These are phyloP conservation scores for Talaromyces atroroseus DNA, from an alignment of 2,329 filamentous ascomycete genomes.

Conservation along the genomic window DNA sequence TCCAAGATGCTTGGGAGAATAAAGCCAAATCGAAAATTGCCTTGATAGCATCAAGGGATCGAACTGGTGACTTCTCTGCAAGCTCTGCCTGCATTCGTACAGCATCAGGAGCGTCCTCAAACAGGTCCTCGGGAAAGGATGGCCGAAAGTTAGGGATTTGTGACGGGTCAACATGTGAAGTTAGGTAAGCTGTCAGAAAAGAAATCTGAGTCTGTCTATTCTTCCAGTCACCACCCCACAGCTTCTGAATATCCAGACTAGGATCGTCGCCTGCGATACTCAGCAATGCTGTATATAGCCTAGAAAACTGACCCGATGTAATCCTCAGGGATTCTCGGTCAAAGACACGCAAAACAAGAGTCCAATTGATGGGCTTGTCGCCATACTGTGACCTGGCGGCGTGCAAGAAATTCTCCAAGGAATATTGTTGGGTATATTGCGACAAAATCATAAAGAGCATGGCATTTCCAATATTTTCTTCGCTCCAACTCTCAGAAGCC, in stretches of 20 bases:
- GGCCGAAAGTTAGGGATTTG: constrained; percentile 76
- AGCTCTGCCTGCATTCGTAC: constrained; percentile 56
- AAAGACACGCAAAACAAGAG: constrained; percentile 69
- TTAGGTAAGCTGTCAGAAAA: constrained; percentile 85
- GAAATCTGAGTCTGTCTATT: constrained; percentile 83
- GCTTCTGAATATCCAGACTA: constrained; percentile 72
- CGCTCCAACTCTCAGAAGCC: constrained; percentile 60
- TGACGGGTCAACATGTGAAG: constrained; percentile 71
- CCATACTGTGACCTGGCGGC: constrained; percentile 52
- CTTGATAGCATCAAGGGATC: constrained; percentile 77
- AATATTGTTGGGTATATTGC: constrained; percentile 59
- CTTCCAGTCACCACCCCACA: constrained; percentile 89
- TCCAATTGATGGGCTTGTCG: constrained; percentile 57
- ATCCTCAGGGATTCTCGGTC: constrained; percentile 73
- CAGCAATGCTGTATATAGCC: constrained; percentile 72
- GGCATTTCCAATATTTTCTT: constrained; percentile 76
- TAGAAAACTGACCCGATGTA: constrained; percentile 72
- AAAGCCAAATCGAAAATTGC: constrained; percentile 60
- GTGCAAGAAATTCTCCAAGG: constrained; percentile 60
- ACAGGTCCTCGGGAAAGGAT: constrained; percentile 65
- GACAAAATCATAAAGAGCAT: constrained; percentile 65
- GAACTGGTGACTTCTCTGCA: constrained; percentile 77
- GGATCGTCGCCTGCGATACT: constrained; percentile 60
- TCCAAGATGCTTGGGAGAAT: constrained; percentile 53
- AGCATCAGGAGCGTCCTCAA: constrained; percentile 55